Evolutionary conservation across 148 eudicot genomes (phyloP), one percentile per base, ranked within the genome.

Genomic region (Agrostemma githago): DNA sequence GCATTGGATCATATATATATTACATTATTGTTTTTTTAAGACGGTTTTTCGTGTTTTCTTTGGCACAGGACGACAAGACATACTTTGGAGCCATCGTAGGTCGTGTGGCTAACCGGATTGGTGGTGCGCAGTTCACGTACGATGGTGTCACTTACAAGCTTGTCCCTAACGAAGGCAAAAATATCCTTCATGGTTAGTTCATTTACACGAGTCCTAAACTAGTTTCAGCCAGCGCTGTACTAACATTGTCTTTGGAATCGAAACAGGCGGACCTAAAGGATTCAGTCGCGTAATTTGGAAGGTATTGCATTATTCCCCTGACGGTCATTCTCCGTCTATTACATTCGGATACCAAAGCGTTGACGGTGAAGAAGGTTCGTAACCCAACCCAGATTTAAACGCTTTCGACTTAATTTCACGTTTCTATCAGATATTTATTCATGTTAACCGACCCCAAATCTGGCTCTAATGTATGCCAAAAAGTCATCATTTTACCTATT

Each of bases 81-180:
- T 72, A 85, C 79, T 88, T 92, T 67, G 97, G 97, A 41, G 88
- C 90, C 16, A 68, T 86, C 26, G 92, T 89, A 62, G 97, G 97
- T 61, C 87, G 97, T n/a, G 92, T 92, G 51, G 97, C 97, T 48
- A 92, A 92, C 78, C 81, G 94, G 78, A 92, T 92, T 19, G 92
- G 74, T 42, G 88, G 86, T 62, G 97, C 97, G 41, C 72, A 89
- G 34, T 92, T 81, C 62, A 80, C 89, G 15, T 77, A 89, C 53
- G 77, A 92, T 12, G 95, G 92, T 14, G 85, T 61, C 34, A 76
- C 14, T 8, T 92, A 92, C 63, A 88, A 92, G 76, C 87, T 92
- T 37, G 72, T 70, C 40, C 75, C 95, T 37, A 92, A 92, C 70
- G 89, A 88, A 60, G 81, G 83, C 19, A 81, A 78, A 20, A 89